Evolutionary conservation across 2,329 filamentous ascomycete species (phyloP).

Genomic region (Didymella glomerata): DNA sequence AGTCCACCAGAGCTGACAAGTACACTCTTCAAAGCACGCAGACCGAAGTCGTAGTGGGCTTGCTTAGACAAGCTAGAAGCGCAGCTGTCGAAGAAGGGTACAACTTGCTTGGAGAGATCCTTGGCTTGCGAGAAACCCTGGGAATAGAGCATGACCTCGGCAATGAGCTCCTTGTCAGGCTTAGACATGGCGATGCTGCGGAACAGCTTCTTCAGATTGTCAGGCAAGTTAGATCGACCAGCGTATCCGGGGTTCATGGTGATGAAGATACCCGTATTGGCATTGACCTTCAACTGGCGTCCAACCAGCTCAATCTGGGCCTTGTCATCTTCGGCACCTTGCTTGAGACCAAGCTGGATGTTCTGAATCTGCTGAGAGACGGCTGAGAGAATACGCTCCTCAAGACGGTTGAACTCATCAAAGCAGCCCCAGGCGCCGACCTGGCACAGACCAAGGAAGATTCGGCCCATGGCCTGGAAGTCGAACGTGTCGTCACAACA

Average conservation of each 20-base stretch:
- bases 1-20: slow-evolving; percentile 96
- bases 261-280: slow-evolving; percentile 98
- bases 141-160: slow-evolving; percentile 99
- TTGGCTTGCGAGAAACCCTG: slow-evolving; percentile 99
- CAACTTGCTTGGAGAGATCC: slow-evolving; percentile 89
- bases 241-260: slow-evolving; percentile 99
- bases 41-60: slow-evolving; percentile 97
- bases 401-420: slow-evolving; percentile 98
- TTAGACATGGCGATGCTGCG: slow-evolving; percentile 99
- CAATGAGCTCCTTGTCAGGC: slow-evolving; percentile 98
- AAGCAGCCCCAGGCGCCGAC: slow-evolving; percentile 99
- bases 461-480: slow-evolving; percentile 99
- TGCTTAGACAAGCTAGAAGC: slow-evolving; percentile 85
- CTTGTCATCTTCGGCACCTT: slow-evolving; percentile 80
- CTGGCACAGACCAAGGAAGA: slow-evolving; percentile 98
- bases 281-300: slow-evolving; percentile 86
- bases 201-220: slow-evolving; percentile 99
- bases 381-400: slow-evolving; percentile 95
- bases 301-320: slow-evolving; percentile 94
- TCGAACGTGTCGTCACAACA: slow-evolving; percentile 99
- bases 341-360: slow-evolving; percentile 93
- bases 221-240: slow-evolving; percentile 94
- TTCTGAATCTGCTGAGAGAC: slow-evolving; percentile 99
- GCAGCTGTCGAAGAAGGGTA: slow-evolving; percentile 98
- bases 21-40: slow-evolving; percentile 97